Evolutionary conservation across 179 eudicot species (phyloP), one percentile per base, ranked within the genome.

Genomic region (Pouteria campechiana): DNA sequence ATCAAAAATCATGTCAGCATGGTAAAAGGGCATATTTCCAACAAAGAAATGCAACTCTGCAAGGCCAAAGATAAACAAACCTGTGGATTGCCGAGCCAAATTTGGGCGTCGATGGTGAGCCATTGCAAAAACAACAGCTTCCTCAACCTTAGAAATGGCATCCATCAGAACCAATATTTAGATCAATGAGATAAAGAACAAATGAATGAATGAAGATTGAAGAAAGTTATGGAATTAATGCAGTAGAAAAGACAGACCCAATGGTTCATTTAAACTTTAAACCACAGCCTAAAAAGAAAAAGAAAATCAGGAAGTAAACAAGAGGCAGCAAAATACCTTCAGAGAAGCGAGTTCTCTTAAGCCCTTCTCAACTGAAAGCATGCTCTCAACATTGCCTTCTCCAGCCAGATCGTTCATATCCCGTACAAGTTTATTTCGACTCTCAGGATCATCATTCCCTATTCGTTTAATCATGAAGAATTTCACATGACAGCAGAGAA

Each of bases 321-420:
- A 46, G 13, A 43, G 3, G 17, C 7, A 7, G 32, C 13, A 31
- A 14, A 27, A 33, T 39, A 83, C 96, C 96, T 90, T 86, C 63
- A 90, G 67, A 13, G 95, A 90, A 64, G 93, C 87, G 56, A 90
- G 65, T 69, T 90, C 98, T 48, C 85, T 67, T 38, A 90, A 66
- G 25, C 94, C 98, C 90, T 85, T 81, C 71, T 90, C 98, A 54
- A 86, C 94, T 19, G 95, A 79, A 55, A 90, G 94, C 94, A 82
- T 85, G 45, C 70, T 90, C 61, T 90, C 98, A 53, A 90, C 76
- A 63, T 79, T 90, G 50, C 98, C 98, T 48, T 90, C 98, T 43
- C 82, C 90, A 28, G 72, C 72, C 46, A 74, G 70, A 63, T 82
- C 90, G 68, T 67, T 75, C 16, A 74, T 70, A 64, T 81, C 93